Conservation (phyloP, 23 red algal species). For the Cyanidioschyzon merolae region DNA sequence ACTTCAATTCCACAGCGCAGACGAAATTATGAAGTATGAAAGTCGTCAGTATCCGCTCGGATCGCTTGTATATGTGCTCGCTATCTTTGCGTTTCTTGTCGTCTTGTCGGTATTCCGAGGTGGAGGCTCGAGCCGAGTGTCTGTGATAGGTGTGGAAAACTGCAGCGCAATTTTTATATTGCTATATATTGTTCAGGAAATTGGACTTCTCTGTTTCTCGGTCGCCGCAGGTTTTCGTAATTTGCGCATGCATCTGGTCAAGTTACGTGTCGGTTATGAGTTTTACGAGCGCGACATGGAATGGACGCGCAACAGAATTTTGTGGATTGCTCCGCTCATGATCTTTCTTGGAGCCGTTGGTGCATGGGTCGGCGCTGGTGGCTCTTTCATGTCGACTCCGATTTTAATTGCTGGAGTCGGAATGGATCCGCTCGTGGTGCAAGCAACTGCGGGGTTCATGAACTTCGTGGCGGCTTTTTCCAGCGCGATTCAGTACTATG, state of each 20-base stretch:
- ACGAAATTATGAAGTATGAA: constrained; percentile 18
- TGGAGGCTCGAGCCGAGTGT: neutral
- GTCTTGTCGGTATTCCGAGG: constrained; percentile 22
- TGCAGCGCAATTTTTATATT: constrained; percentile 18
- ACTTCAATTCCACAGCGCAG: neutral
- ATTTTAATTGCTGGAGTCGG: constrained; percentile 26
- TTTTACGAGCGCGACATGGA: constrained; percentile 26
- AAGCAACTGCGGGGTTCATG: constrained; percentile 29
- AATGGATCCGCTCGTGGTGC: constrained; percentile 33
- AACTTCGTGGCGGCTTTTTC: constrained; percentile 22
- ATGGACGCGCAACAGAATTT: constrained; percentile 15
- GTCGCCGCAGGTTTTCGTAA: constrained; percentile 15
- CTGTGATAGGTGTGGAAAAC: constrained; percentile 7
- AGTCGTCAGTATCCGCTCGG: constrained; percentile 17
- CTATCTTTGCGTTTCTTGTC: constrained; percentile 17
- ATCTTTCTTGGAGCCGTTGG: constrained; percentile 26
- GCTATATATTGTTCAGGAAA: constrained; percentile 23
- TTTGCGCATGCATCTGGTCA: constrained; percentile 22
- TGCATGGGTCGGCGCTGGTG: constrained; percentile 30
- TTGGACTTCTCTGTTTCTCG: constrained; percentile 1
- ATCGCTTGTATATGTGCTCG: constrained; percentile 9
- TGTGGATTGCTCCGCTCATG: constrained; percentile 26
- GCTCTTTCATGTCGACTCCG: constrained; percentile 34
- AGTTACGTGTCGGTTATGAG: constrained; percentile 8
- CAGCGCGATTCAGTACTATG: constrained; percentile 26